phyloP scores from a whole-genome alignment of 371 early-diverging fungal species.

The Rhizopus microsporus region DNA sequence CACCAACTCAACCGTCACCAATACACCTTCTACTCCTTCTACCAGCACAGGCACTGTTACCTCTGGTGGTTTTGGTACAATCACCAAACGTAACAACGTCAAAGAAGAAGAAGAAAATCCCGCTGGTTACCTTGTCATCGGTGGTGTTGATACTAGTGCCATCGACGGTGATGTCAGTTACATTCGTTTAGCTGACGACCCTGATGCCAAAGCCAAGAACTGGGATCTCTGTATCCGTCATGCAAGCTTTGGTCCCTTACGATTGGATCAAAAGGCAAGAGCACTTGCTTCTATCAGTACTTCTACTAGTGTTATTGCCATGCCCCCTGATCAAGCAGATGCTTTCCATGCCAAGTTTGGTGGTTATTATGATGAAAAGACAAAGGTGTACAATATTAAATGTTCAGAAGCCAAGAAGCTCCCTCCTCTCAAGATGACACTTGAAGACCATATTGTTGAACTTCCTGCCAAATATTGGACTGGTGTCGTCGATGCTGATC shows the following conservation, averaged over 20 bases:
- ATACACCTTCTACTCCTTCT: constrained; percentile 5
- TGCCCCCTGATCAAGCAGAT: constrained; percentile 49
- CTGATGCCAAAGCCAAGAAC: constrained; percentile 29
- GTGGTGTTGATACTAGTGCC: constrained; percentile 40
- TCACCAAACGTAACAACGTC: constrained; percentile 25
- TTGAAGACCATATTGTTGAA: constrained; percentile 42
- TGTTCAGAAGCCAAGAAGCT: constrained; percentile 37
- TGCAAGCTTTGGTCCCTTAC: constrained; percentile 35
- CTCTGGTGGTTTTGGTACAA: constrained; percentile 38
- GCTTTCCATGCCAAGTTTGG: constrained; percentile 41
- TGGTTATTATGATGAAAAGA: constrained; percentile 24
- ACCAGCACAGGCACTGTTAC: constrained; percentile 13
- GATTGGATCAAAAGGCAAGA: constrained; percentile 31
- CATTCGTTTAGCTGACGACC: constrained; percentile 31
- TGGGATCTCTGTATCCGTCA: constrained; percentile 48
- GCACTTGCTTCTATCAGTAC: constrained; percentile 45
- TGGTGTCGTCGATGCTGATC: constrained; percentile 30
- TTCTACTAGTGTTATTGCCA: constrained; percentile 34
- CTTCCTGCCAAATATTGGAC: constrained; percentile 46
- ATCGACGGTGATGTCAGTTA: constrained; percentile 41
- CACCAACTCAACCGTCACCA: constrained; percentile 1
- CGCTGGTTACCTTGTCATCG: constrained; percentile 44
- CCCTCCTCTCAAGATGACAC: constrained; percentile 38
- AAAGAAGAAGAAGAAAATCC: constrained; percentile 22
- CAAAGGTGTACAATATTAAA: constrained; percentile 38